phyloP scores from a whole-genome alignment of 768 basidiomycete species.

The Cyclocybe aegerita region DNA sequence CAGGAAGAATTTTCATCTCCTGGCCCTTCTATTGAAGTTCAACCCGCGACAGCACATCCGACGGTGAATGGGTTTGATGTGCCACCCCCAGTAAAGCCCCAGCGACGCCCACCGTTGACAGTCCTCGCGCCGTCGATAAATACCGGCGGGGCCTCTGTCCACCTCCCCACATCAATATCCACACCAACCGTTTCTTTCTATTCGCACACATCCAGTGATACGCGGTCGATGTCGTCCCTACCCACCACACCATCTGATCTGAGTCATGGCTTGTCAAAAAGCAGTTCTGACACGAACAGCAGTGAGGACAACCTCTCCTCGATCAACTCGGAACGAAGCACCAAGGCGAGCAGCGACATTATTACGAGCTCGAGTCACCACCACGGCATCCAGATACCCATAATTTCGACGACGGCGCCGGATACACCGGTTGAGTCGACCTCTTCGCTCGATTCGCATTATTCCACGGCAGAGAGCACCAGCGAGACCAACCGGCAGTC shows the following conservation, averaged over 20 bases:
- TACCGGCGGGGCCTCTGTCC: constrained; percentile 10
- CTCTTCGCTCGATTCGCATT: constrained; percentile 5
- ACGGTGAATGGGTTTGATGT: too few relatives aligned
- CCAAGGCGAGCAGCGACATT: not conserved
- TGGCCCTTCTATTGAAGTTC: too few relatives aligned
- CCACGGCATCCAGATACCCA: constrained; percentile 47
- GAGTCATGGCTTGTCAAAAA: constrained; percentile 6
- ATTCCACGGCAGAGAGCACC: constrained; percentile 3
- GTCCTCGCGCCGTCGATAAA: constrained; percentile 2
- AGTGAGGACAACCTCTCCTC: constrained; percentile 10
- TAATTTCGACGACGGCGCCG: constrained; percentile 47
- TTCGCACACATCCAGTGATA: constrained; percentile 25
- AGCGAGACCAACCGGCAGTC: constrained; percentile 10
- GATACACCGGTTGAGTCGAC: constrained; percentile 15
- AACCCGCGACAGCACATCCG: too few relatives aligned
- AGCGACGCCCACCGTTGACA: constrained; percentile 1
- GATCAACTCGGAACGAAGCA: constrained; percentile 4
- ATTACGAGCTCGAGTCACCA: constrained; percentile 26
- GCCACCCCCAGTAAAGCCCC: too few relatives aligned
- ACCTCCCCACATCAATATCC: constrained; percentile 39
- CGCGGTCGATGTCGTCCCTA: constrained; percentile 41
- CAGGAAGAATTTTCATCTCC: constrained; percentile 14
- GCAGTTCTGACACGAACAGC: not conserved
- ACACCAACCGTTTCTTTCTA: constrained; percentile 37
- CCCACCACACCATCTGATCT: constrained; percentile 25